Conservation (phyloP, 345 rosid genomes). For the Chamaenerion angustifolium region DNA sequence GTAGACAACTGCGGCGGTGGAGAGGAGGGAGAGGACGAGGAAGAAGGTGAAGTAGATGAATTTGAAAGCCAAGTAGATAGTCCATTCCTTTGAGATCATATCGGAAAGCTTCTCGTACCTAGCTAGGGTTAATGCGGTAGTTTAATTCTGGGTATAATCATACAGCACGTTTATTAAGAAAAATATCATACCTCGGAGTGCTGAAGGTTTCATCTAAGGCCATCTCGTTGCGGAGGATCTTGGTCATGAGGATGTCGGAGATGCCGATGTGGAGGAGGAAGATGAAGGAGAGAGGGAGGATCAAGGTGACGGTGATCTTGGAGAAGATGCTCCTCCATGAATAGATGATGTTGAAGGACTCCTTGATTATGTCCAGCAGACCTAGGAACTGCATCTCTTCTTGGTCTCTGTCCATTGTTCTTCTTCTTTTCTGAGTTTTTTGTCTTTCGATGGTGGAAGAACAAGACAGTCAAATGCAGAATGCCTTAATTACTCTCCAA, state of each 20-base stretch:
- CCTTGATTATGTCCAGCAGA: conserved; percentile 23
- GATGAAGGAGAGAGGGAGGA: conserved; percentile 46
- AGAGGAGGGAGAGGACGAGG: conserved; percentile 27
- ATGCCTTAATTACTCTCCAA: too few species aligned
- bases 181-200: conserved; percentile 8
- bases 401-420: conserved; percentile 37
- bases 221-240: conserved; percentile 10
- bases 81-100: conserved; percentile 13
- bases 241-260: conserved; percentile 13
- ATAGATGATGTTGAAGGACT: conserved; percentile 29
- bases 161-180: too few species aligned
- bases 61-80: conserved; percentile 19
- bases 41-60: conserved; percentile 21
- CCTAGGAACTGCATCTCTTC: conserved; percentile 52
- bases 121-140: too few species aligned
- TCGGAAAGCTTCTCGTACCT: conserved; percentile 14
- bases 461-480: too few species aligned
- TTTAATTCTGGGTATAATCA: too few species aligned
- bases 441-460: neutral
- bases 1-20: conserved; percentile 48
- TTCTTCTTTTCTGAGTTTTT: neutral
- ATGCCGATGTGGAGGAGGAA: conserved; percentile 30
- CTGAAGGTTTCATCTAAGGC: conserved; percentile 12
- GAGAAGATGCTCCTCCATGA: conserved; percentile 34
- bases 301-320: conserved; percentile 29